These are phyloP conservation scores for Halteria grandinella DNA, from an alignment of 73 alveolate species.

Conservation along the genomic window DNA sequence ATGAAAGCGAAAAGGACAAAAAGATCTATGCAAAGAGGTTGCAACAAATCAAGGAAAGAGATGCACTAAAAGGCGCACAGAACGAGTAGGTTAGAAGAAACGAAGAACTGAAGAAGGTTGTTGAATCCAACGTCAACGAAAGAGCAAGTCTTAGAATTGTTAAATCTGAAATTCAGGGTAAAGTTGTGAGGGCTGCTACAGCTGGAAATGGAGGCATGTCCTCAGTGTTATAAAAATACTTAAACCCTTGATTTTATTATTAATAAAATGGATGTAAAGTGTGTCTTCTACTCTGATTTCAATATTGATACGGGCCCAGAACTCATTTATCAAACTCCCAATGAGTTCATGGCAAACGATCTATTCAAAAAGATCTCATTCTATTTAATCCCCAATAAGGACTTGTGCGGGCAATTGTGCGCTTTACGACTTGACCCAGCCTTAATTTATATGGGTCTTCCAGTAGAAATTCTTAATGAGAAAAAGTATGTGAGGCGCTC, in stretches of 20 bases:
- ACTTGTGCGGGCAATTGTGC: slow-evolving; percentile 34
- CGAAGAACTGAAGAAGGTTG: no score
- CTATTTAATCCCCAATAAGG: slow-evolving; percentile 47
- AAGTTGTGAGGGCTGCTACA: no score
- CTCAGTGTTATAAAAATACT: no score
- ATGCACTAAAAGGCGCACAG: no score
- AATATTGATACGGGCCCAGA: slow-evolving; percentile 46
- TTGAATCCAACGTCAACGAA: no score
- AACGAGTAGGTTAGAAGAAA: no score
- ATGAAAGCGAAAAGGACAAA: no score
- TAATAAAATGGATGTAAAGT: slow-evolving; percentile 23
- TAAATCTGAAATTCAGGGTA: no score
- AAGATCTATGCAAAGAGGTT: no score
- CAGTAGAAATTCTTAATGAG: slow-evolving; percentile 50
- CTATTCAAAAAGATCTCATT: slow-evolving; percentile 23
- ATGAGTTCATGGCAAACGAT: slow-evolving; percentile 5
- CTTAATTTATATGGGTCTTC: slow-evolving; percentile 26
- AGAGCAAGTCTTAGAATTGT: no score
- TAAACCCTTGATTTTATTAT: neutral
- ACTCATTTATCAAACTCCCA: slow-evolving; percentile 39
- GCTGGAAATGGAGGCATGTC: no score
- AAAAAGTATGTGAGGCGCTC: slow-evolving; percentile 43
- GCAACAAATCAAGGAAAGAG: no score
- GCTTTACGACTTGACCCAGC: neutral
- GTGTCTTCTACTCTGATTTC: slow-evolving; percentile 51